Evolutionary conservation across 2,329 filamentous ascomycete genomes (phyloP), one percentile per base, ranked within the genome.

Genomic region (Paramyrothecium roridum): DNA sequence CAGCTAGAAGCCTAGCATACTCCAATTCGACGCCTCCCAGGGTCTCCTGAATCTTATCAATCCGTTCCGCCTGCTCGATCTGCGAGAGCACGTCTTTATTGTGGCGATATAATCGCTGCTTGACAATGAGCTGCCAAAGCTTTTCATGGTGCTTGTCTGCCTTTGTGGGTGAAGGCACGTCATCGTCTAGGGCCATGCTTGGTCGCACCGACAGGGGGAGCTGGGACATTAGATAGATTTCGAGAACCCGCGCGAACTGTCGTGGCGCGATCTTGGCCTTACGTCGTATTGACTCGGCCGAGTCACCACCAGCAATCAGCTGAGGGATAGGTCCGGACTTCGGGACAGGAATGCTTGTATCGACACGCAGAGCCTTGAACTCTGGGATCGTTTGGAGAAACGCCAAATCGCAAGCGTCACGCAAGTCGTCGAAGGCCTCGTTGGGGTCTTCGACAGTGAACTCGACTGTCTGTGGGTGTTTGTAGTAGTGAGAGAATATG

Each of bases 381-480:
- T 82, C 79, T 0, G 85, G 78, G 3, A 82, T 74, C 10, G 72
- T 75, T 54, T 83, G 83, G 3, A 95, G 77, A 61, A 85, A 86
- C 4, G 78, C 75, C 33, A 93, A 75, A 64, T 96, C 91, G 63
- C 85, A 87, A 52, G 88, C 77, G 67, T 95, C 90, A 61, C 91
- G 84, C 64, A 96, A 77, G 56, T 91, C 85, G 65, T 95, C 90
- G 63, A 96, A 96, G 1, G 82, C 85, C 67, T 93, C 90, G 65
- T 90, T 98, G 0, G 95, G 96, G 58, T 98, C 93, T 73, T 99
- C 95, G 7, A 99, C 87, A 0, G 93, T 96, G 65, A 99, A 83
- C 68, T 98, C 93, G 54, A 85, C 80, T 8, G 92, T 88, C 57
- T 87, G 86, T 0, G 82, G 71, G 55, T 89, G 83, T 34, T 83